Evolutionary conservation across 2,329 filamentous ascomycete genomes (phyloP).

Genomic region (Diaporthe ilicicola): DNA sequence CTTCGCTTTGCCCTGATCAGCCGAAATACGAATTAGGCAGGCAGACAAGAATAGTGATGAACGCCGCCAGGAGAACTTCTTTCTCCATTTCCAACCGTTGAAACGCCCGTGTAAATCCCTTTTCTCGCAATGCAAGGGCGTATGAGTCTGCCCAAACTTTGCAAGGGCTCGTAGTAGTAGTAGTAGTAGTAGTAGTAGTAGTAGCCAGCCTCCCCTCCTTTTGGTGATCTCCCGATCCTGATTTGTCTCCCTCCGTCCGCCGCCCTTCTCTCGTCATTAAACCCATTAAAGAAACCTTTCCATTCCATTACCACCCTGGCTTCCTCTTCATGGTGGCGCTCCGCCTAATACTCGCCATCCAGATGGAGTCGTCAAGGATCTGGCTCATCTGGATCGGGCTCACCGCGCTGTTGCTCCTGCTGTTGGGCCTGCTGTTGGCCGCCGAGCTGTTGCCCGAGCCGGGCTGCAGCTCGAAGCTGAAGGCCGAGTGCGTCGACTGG

Average conservation of each 20-base stretch:
- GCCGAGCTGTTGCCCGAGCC: conserved; percentile 40
- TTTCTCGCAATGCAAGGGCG: neutral
- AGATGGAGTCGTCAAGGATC: conserved; percentile 87
- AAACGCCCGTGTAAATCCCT: neutral
- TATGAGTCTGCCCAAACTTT: neutral
- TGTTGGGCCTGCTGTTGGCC: conserved; percentile 50
- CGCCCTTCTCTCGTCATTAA: neutral
- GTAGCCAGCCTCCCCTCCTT: neutral
- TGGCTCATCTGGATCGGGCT: conserved; percentile 82
- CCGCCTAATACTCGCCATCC: conserved; percentile 90
- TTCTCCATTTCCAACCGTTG: neutral
- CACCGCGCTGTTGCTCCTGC: conserved; percentile 73
- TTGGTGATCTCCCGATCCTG: neutral
- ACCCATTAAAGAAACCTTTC: conserved; percentile 23
- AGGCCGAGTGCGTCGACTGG: conserved; percentile 59
- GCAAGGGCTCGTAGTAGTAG: neutral
- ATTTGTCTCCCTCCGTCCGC: neutral
- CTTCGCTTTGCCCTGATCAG: neutral
- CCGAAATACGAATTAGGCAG: neutral
- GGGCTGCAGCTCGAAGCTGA: conserved; percentile 67
- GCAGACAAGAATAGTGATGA: neutral
- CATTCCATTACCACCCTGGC: conserved; percentile 35
- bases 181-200: too few species aligned
- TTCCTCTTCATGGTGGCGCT: conserved; percentile 73
- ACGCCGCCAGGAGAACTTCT: conserved; percentile 4